Percentiles rank a stretch among this genome's conserved stretches.
phyloP scores from a whole-genome alignment of 306 rosid species.

The Hippophae gyantsensis region DNA sequence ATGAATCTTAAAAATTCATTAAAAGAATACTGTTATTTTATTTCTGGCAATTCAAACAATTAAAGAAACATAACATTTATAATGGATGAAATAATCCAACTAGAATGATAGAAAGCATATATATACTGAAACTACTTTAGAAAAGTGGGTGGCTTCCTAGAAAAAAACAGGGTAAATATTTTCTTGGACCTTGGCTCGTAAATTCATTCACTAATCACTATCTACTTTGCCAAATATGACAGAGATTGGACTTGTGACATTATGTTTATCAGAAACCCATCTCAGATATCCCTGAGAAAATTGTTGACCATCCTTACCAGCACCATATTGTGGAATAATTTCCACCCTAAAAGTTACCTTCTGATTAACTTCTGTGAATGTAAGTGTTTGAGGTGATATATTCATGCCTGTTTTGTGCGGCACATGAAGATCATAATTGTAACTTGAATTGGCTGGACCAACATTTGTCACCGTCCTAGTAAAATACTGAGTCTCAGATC shows the following conservation, averaged over 20 bases:
- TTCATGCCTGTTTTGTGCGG: background rate
- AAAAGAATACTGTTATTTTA: no score
- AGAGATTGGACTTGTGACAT: background rate
- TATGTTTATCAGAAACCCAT: background rate
- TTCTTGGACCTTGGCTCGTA: no score
- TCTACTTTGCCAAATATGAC: background rate
- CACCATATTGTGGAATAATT: background rate
- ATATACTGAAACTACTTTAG: no score
- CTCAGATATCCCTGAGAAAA: background rate
- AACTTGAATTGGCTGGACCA: conserved; percentile 16
- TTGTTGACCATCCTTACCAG: background rate
- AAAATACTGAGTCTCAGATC: conserved; percentile 17
- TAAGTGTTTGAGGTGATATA: background rate
- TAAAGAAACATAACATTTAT: no score
- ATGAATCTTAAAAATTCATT: no score
- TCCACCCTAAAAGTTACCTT: background rate
- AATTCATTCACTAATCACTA: no score
- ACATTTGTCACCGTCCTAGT: conserved; percentile 38
- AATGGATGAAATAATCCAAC: no score
- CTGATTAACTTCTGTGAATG: background rate
- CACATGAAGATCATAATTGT: background rate
- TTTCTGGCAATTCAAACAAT: no score
- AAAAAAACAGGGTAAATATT: no score
- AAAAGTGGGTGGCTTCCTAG: no score
- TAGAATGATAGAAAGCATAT: no score